Conservation (phyloP, 805 yeast genomes). For the Kluyveromyces starmeri region DNA sequence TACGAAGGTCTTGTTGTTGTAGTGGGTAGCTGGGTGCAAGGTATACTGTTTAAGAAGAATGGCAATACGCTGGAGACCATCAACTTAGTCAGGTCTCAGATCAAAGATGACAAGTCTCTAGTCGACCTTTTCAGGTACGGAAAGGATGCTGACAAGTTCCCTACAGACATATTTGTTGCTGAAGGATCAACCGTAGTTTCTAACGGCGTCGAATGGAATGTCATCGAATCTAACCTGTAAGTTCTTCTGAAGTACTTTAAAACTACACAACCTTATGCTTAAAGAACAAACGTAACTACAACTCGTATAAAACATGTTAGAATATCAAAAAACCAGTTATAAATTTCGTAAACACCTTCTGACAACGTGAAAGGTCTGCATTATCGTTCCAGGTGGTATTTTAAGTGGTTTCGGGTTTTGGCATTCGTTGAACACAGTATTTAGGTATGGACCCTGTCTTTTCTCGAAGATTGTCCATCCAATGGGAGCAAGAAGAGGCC, state of each 20-base stretch:
- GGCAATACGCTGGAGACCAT: constrained; percentile 15
- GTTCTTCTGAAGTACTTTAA: too few relatives aligned
- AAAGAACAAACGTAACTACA: too few relatives aligned
- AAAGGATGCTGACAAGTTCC: constrained; percentile 20
- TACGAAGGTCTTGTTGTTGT: constrained; percentile 24
- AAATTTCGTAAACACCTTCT: too few relatives aligned
- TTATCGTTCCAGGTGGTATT: too few relatives aligned
- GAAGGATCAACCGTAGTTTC: constrained; percentile 18
- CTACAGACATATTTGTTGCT: constrained; percentile 17
- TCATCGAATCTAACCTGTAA: constrained; percentile 21
- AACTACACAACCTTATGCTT: too few relatives aligned
- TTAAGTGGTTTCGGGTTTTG: too few relatives aligned
- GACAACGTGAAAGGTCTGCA: too few relatives aligned
- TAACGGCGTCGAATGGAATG: constrained; percentile 24
- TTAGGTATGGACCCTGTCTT: constrained; percentile 14
- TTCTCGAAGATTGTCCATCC: constrained; percentile 41
- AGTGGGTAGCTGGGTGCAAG: constrained; percentile 30
- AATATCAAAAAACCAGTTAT: too few relatives aligned
- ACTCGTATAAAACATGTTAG: too few relatives aligned
- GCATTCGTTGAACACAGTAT: too few relatives aligned
- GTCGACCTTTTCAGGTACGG: constrained; percentile 19
- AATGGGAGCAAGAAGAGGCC: constrained; percentile 36
- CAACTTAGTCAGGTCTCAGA: constrained; percentile 23
- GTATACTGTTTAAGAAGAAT: constrained; percentile 21
- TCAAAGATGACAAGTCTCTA: constrained; percentile 10